Conservation (phyloP, 805 yeast species). For the Ogataea henricii region DNA sequence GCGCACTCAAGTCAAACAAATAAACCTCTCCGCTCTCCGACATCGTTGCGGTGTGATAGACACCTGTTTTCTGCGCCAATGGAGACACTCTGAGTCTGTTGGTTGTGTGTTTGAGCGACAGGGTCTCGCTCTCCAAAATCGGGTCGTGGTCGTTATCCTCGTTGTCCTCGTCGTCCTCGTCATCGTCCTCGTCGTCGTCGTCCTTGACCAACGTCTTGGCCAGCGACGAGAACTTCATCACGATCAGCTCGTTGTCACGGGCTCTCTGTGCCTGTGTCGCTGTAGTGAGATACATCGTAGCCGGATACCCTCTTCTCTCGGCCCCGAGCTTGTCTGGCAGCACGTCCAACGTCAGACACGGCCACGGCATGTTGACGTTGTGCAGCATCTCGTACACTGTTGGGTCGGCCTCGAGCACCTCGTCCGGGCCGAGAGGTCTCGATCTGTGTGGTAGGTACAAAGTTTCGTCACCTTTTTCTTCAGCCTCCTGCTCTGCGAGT, state of each 20-base stretch:
- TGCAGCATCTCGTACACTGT: constrained; percentile 96
- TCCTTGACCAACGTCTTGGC: constrained; percentile 86
- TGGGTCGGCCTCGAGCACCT: constrained; percentile 95
- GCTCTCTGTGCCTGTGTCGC: constrained; percentile 91
- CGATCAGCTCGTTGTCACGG: constrained; percentile 85
- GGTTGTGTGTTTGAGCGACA: constrained; percentile 79
- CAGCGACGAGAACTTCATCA: constrained; percentile 80
- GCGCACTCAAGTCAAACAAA: constrained; percentile 80
- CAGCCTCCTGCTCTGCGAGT: constrained; percentile 39
- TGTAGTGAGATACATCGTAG: constrained; percentile 78
- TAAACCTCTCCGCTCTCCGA: constrained; percentile 88
- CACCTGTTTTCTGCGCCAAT: constrained; percentile 69
- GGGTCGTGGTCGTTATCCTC: constrained; percentile 76
- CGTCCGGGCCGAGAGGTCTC: constrained; percentile 91
- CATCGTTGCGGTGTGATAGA: constrained; percentile 84
- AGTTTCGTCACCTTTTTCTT: constrained; percentile 31
- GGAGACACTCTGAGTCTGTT: constrained; percentile 88
- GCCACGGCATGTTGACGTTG: constrained; percentile 94
- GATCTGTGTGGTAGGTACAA: constrained; percentile 87
- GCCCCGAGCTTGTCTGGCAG: constrained; percentile 84
- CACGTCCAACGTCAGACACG: constrained; percentile 88
- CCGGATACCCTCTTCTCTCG: constrained; percentile 90
- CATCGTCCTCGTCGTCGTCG: constrained; percentile 71
- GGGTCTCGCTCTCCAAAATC: constrained; percentile 78
- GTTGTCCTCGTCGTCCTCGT: constrained; percentile 70